Evolutionary conservation across 163 green algal genomes (phyloP), one percentile per base, ranked within the genome.

Genomic region (Botryococcus braunii): DNA sequence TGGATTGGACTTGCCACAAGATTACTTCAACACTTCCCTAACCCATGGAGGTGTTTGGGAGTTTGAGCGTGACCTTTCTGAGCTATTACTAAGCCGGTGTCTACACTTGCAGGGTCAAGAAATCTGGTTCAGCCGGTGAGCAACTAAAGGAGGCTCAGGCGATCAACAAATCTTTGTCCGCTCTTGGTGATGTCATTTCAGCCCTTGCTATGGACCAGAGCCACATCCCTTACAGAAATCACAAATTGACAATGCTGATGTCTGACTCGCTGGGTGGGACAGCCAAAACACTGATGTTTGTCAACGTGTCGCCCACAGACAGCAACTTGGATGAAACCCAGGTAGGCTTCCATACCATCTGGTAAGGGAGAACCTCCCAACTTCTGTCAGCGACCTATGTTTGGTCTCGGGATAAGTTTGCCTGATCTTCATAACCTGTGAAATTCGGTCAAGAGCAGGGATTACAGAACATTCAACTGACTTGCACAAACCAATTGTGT

Each of bases 171-270:
- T 94, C 82, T 0, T 83, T 99, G 55, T 88, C 73, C 0, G 94
- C 94, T 25, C 84, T 99, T 25, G 94, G 94, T 29, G 86, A 95
- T 69, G 91, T 95, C 66, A 95, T 95, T 67, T 79, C 69, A 31
- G 86, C 88, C n/a, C 79, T 96, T 39, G 86, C 89, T 32, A 78
- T 66, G 32, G 59, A 88, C 69, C 76, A 84, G 71, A 65, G 62
- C 32, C 91, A 97, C 86, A 91, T 97, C 63, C 92, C 90, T 9
- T 97, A 97, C 83, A 88, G 94, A 69, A 96, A 98, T 79, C 91
- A 97, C 87, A 99, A 99, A 81, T 88, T 99, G 21, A 99, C 94
- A 57, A 97, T 99, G 92, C 84, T 99, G 57, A 97, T 99, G 92
- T 86, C 59, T 66, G 94, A 99, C 78, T 95, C 81, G 17, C 80